Base-by-base conservation (phyloP, 257 asterid genomes). In the Solanum dulcamara region DNA sequence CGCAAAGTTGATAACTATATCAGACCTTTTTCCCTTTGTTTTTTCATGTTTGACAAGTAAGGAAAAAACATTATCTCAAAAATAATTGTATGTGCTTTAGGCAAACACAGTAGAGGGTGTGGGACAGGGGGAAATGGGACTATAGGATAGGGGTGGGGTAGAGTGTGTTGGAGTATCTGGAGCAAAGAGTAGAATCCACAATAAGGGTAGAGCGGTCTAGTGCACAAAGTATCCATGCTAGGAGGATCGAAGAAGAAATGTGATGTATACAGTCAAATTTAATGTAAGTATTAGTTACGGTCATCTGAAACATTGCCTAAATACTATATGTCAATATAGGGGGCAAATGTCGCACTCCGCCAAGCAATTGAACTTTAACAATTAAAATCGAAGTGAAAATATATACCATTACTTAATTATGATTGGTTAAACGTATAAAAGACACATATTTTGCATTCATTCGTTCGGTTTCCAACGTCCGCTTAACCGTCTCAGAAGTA, bases 1-100 rank as follows among this genome's bases (percentile, higher is more conserved):
- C 0, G 32, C 17, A 57, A 57, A 22, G 3, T 6, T 20, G 2
- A 7, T 0, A 5, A 5, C 1, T 53, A 20, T 53, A 53, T 1
- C 11, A 53, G 8, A 0, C 12, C 1, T 1, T 51, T 51, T 18
- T 1, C 1, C 59, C 10, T 51, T 17, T 51, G 17, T 51, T 51
- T 51, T 37, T 51, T 51, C 59, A 51, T 18, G n/a, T 51, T 7
- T 51, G n/a, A 17, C 18, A 51, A 8, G 0, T 51, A 51, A 51
- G 59, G 4, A 51, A 53, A 38, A 53, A 53, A 18, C 20, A 3
- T 7, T 7, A 8, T 55, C 28, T 55, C 14, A 9, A 55, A 55
- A 22, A 28, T 22, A 22, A 8, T 55, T 55, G 64, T 55, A 55
- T 20, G 22, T 55, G 64, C 20, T 57, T 22, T 20, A 0, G 6